Base-by-base conservation (phyloP, 306 rosid species). In the Castanea mollissima region DNA sequence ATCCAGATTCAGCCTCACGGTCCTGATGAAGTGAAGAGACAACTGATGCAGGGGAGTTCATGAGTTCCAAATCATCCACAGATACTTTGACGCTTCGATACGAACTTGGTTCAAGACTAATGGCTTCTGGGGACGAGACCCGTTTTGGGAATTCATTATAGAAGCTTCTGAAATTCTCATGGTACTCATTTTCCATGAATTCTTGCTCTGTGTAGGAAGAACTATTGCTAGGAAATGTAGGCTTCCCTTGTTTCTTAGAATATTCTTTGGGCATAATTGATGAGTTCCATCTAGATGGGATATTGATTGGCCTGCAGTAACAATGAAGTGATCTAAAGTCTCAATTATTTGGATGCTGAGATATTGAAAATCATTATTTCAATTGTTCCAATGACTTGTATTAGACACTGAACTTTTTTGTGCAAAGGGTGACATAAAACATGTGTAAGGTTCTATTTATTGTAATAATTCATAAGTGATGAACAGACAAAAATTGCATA, bases 71-170 rank as follows among this genome's bases (percentile, higher is more conserved):
- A 32, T 92, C 97, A 79, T 91, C 93, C 44, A 73, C 73, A n/a
- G 87, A 86, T 55, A 80, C 71, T 73, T 85, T 85, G 86, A 87
- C 62, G 21, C 91, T 89, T 67, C 73, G 92, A 81, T 86, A 75
- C 3, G 99, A 91, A 83, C 71, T 79, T 8, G 90, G 91, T 69
- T 86, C 90, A 1, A 86, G 78, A 76, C 89, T 83, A 58, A 83
- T 76, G 59, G 88, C 91, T 85, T 91, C 97, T 4, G 97, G 98
- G 19, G 98, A 95, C 34, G 96, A 84, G 54, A 86, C 86, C 25
- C 85, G 88, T 74, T 82, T 83, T 46, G 92, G 85, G 83, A 88
- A 91, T 57, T 89, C 97, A 20, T 77, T 76, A 59, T 86, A 49
- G 72, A 88, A 87, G 76, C 81, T 85, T 85, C 71, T 90, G 73